Conservation (phyloP, 495 filamentous ascomycete genomes). For the Halenospora varia region DNA sequence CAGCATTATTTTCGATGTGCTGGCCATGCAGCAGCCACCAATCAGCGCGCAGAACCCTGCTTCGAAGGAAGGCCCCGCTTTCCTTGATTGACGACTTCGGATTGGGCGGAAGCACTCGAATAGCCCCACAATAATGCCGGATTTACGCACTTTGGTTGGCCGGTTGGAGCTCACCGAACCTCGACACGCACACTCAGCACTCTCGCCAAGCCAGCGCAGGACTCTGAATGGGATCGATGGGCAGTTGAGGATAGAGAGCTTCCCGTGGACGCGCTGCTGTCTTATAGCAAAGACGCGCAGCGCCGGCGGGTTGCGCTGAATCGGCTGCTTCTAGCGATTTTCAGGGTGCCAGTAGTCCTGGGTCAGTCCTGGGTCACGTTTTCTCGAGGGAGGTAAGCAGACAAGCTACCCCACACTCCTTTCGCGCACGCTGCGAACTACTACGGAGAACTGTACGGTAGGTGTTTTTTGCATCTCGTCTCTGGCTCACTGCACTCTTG, state of each 20-base stretch:
- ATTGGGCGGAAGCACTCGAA: background rate
- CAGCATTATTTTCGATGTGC: background rate
- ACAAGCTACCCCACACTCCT: background rate
- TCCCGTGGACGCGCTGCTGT: background rate
- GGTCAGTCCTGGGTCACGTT: background rate
- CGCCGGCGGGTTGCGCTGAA: background rate
- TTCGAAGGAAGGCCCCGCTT: background rate
- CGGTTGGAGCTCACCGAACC: background rate
- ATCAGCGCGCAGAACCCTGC: background rate
- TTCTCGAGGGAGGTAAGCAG: background rate
- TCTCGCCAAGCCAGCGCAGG: background rate
- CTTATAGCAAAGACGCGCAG: background rate
- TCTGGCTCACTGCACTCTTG: constrained; percentile 39
- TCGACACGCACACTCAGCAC: background rate
- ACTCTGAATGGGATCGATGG: background rate
- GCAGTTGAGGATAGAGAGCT: too few relatives aligned
- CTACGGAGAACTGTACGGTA: background rate
- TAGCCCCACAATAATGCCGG: background rate
- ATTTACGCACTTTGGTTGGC: too few relatives aligned
- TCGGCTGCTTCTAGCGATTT: background rate
- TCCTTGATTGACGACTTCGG: background rate
- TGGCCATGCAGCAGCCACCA: background rate
- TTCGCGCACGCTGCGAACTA: background rate
- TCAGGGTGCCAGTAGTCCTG: background rate
- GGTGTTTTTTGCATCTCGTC: background rate